Conservation (phyloP, 2,329 filamentous ascomycete genomes). For the Penicillium sp. region DNA sequence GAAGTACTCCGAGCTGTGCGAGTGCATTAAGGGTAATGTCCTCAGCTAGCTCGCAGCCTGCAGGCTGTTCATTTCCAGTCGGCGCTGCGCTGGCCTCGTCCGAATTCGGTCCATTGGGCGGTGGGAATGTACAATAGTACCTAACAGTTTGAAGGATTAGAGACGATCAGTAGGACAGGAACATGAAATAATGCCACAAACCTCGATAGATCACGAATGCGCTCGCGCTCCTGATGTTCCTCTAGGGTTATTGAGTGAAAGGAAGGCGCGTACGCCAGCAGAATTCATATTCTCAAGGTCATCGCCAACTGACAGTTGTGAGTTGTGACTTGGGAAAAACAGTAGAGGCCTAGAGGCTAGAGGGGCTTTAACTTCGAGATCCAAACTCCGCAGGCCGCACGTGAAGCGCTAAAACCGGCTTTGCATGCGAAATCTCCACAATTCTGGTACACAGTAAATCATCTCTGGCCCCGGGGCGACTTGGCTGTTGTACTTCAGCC, state of each 20-base stretch:
- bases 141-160: conserved; percentile 5
- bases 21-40: conserved; percentile 48
- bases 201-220: conserved; percentile 22
- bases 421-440: not conserved
- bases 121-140: conserved; percentile 17
- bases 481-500: not conserved
- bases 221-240: conserved; percentile 15
- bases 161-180: not conserved
- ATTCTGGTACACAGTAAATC: not conserved
- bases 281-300: not conserved
- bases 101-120: no score
- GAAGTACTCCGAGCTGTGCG: conserved; percentile 49
- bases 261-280: not conserved
- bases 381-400: not conserved
- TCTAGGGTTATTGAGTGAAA: not conserved
- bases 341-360: no score
- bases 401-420: not conserved
- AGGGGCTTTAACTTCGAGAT: not conserved
- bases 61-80: conserved; percentile 14
- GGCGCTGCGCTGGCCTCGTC: conserved; percentile 7
- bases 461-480: not conserved
- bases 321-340: not conserved
- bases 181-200: not conserved
- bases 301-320: not conserved
- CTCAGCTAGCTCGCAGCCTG: conserved; percentile 4